Evolutionary conservation across 495 filamentous ascomycete genomes (phyloP).

Genomic region (Platismatia glauca): DNA sequence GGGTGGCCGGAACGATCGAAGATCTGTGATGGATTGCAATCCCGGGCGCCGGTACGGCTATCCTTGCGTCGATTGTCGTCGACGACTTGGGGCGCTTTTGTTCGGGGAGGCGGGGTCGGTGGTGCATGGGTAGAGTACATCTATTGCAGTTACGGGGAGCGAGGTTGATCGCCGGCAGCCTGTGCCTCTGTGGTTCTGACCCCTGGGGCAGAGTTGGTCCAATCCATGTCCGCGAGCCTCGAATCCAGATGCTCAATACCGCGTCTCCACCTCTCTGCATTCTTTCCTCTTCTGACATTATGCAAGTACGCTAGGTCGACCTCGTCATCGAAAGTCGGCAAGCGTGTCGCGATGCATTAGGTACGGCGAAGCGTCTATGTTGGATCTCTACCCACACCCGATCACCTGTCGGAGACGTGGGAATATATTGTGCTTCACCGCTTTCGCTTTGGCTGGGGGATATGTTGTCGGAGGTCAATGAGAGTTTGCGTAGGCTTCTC

Average conservation of each 20-base stretch:
- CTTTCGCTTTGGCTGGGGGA: constrained; percentile 1
- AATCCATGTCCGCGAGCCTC: constrained; percentile 23
- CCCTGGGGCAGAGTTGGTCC: not conserved
- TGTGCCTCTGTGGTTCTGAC: too few species aligned
- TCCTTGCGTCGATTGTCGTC: too few species aligned
- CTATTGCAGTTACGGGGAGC: too few species aligned
- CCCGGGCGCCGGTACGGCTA: too few species aligned
- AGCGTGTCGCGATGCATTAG: constrained; percentile 19
- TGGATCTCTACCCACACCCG: constrained; percentile 19
- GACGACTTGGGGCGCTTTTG: too few species aligned
- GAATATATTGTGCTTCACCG: constrained; percentile 16
- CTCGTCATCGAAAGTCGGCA: constrained; percentile 11
- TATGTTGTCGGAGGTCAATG: not conserved
- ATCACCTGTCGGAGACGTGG: constrained; percentile 19
- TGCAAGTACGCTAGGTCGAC: constrained; percentile 5
- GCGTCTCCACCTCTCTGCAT: constrained; percentile 11
- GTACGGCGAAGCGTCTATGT: constrained; percentile 17
- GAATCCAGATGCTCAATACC: constrained; percentile 22
- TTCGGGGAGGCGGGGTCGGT: too few species aligned
- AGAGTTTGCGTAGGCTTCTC: not conserved
- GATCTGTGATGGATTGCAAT: too few species aligned
- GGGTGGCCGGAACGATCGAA: too few species aligned
- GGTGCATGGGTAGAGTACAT: too few species aligned
- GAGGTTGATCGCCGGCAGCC: too few species aligned
- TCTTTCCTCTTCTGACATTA: constrained; percentile 1